Evolutionary conservation across 2,329 filamentous ascomycete genomes (phyloP), one percentile per base, ranked within the genome.

Genomic region (Colletotrichum camelliae): DNA sequence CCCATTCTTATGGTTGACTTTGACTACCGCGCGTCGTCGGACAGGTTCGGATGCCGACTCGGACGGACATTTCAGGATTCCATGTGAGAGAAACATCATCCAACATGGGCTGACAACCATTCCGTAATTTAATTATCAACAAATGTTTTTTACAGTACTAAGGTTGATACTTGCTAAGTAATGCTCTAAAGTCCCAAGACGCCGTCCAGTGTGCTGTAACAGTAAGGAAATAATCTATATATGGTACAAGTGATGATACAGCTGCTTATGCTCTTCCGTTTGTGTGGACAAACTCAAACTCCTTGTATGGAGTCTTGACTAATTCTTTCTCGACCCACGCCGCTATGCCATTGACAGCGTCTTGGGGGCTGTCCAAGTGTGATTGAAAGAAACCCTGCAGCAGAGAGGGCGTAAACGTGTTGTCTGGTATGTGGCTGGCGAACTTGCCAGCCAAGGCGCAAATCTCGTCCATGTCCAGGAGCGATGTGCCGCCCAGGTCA

Each of bases 361-460:
- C 79, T 5, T 80, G 78, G 0, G 87, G 86, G 15, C 84, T 84
- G n/a, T 85, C 82, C 33, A 86, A 80, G 74, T 88, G 83, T 5
- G 83, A 81, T 43, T 88, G 86, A 5, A 90, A 83, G 77, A 85
- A 89, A 1, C 87, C 88, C 72, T 90, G 89, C 5, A 90, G 76
- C 43, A 88, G 82, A 1, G 89, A 89, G 0, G 89, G 89, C 0
- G 88, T 89, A 64, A 90, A 87, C 0, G 81, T 84, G 58, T 84
- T 80, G 8, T 86, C 82, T 0, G 87, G 87, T 24, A 93, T 87
- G 77, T 88, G 86, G 60, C 86, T 86, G 8, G 89, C 86, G 71
- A 94, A 93, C 37, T 87, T 83, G 15, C 84, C 80, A 0, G 90
- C 88, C 39, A 94, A 90, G 33, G 88, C 81, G 16, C 78, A 64